Evolutionary conservation across 345 rosid species (phyloP).

Genomic region (Boechera retrofracta): DNA sequence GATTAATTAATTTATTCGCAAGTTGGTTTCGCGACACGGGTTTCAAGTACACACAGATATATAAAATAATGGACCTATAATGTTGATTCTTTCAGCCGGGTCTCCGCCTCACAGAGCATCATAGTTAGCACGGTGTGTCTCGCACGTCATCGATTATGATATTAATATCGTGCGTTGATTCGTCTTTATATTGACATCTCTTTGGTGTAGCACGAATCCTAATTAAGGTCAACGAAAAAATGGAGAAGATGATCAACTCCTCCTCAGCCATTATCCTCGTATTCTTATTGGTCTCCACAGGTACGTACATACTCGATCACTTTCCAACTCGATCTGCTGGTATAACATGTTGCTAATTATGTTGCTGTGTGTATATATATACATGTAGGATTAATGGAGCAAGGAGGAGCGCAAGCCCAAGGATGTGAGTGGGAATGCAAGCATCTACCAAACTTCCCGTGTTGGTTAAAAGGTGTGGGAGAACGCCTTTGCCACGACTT

Average conservation of each 20-base stretch:
- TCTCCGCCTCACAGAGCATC: no score
- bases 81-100: no score
- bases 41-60: not conserved
- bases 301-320: constrained; percentile 3
- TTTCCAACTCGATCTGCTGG: not conserved
- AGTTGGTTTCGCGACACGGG: not conserved
- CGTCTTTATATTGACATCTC: not conserved
- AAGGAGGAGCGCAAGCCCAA: constrained; percentile 37
- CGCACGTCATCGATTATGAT: constrained; percentile 15
- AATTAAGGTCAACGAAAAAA: not conserved
- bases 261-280: constrained; percentile 22
- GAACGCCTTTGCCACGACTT: constrained; percentile 27
- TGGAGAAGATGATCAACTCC: constrained; percentile 33
- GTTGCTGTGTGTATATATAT: no score
- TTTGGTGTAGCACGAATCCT: not conserved
- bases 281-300: constrained; percentile 32
- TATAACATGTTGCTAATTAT: not conserved
- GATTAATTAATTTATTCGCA: not conserved
- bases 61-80: constrained; percentile 4
- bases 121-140: not conserved
- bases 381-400: constrained; percentile 3
- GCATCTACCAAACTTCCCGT: constrained; percentile 37
- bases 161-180: not conserved
- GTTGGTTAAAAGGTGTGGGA: constrained; percentile 28
- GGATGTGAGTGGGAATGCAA: constrained; percentile 38